phyloP scores from a whole-genome alignment of 306 rosid genomes.

The Cucurbita maxima region DNA sequence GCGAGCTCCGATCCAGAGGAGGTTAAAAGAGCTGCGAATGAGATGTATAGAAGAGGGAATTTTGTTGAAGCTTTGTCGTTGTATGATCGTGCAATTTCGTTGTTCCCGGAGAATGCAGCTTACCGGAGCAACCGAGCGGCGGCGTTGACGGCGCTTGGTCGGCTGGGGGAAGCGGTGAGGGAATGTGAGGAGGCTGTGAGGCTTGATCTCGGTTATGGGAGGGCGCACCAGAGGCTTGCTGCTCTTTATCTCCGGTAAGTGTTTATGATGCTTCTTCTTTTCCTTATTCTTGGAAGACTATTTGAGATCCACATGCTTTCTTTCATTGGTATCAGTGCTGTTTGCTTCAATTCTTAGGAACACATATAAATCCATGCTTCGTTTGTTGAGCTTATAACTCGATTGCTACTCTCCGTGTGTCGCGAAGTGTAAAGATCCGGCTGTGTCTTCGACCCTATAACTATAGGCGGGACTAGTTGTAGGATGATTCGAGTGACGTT shows the following conservation, averaged over 20 bases:
- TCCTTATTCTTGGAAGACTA: neutral
- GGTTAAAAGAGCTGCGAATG: constrained; percentile 55
- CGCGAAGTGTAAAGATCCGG: too few relatives aligned
- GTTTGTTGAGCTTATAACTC: neutral
- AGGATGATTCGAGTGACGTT: too few relatives aligned
- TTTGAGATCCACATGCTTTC: constrained; percentile 1
- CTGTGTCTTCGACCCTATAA: too few relatives aligned
- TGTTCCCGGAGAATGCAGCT: constrained; percentile 59
- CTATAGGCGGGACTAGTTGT: too few relatives aligned
- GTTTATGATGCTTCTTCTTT: neutral
- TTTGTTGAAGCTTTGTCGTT: constrained; percentile 62
- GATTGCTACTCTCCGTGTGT: neutral
- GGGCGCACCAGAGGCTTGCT: constrained; percentile 82
- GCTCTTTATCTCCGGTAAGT: constrained; percentile 67
- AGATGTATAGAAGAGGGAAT: constrained; percentile 39
- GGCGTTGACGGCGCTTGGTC: constrained; percentile 68
- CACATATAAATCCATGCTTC: neutral
- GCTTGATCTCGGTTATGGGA: constrained; percentile 50
- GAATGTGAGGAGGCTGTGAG: constrained; percentile 84
- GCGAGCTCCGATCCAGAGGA: constrained; percentile 60
- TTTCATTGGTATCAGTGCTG: neutral
- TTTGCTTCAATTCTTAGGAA: neutral
- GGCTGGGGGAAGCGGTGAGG: constrained; percentile 56
- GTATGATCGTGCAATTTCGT: constrained; percentile 65
- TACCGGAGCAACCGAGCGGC: constrained; percentile 74